Conservation (phyloP, 2,329 filamentous ascomycete species). For the Aureobasidium sp. region DNA sequence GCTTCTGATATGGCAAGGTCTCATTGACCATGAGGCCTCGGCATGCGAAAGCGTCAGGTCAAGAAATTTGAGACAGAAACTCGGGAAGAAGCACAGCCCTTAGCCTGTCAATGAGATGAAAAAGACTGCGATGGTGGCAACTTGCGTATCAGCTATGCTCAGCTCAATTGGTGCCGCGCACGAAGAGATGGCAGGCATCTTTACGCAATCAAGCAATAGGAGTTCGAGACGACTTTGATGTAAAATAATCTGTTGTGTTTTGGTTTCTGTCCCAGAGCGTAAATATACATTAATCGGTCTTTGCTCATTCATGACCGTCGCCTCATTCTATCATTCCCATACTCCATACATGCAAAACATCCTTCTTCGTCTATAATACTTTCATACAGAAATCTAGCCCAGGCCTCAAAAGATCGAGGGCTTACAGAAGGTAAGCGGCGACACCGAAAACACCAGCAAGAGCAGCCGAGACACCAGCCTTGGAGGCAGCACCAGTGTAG, state of each 20-base stretch:
- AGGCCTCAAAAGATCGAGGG: background rate
- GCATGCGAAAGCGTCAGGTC: too few species aligned
- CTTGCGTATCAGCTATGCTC: too few species aligned
- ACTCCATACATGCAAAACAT: background rate
- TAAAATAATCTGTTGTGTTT: background rate
- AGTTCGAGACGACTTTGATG: too few species aligned
- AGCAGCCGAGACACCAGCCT: slow-evolving; percentile 7
- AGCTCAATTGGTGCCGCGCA: too few species aligned
- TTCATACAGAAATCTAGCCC: background rate
- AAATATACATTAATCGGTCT: slow-evolving; percentile 1
- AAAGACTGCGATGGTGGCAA: too few species aligned
- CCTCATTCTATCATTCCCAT: background rate
- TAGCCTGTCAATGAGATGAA: too few species aligned
- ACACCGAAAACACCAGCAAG: slow-evolving; percentile 9
- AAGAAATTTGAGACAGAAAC: too few species aligned
- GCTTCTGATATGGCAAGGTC: too few species aligned
- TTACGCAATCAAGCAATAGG: too few species aligned
- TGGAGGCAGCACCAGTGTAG: slow-evolving; percentile 13
- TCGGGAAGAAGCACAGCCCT: too few species aligned
- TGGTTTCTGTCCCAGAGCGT: background rate
- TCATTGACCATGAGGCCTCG: too few species aligned
- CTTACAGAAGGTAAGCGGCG: slow-evolving; percentile 12
- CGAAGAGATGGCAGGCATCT: too few species aligned
- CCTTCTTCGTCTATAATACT: background rate
- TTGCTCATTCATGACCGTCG: background rate